Percentiles rank a stretch among this genome's conserved stretches.
phyloP scores from a whole-genome alignment of 2,329 filamentous ascomycete genomes.

The Hirsutella thompsonii region DNA sequence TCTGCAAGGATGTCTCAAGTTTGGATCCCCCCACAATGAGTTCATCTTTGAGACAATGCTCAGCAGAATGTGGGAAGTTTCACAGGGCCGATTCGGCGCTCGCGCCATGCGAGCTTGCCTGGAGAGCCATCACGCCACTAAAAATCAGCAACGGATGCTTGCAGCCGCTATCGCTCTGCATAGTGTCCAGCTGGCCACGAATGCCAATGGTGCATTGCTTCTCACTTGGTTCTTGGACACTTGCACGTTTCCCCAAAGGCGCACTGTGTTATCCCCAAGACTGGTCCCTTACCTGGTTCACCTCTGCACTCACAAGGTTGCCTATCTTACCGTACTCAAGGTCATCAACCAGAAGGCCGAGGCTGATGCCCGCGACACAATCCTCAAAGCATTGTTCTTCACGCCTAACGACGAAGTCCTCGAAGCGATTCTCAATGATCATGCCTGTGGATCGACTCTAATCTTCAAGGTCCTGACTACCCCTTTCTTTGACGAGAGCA shows the following conservation, averaged over 20 bases:
- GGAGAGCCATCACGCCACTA: constrained; percentile 88
- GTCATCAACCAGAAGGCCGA: constrained; percentile 97
- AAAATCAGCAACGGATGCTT: constrained; percentile 90
- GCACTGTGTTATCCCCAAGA: constrained; percentile 81
- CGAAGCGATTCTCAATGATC: constrained; percentile 83
- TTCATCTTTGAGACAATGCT: constrained; percentile 99
- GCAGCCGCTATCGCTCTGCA: constrained; percentile 92
- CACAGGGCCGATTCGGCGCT: constrained; percentile 87
- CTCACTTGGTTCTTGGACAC: constrained; percentile 98
- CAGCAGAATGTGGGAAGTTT: constrained; percentile 81
- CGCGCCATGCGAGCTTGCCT: constrained; percentile 93
- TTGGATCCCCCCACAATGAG: constrained; percentile 77
- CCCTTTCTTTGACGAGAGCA: constrained; percentile 89
- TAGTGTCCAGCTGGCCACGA: constrained; percentile 91
- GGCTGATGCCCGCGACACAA: constrained; percentile 77
- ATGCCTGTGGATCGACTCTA: constrained; percentile 81
- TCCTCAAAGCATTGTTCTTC: constrained; percentile 87
- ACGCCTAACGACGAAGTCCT: constrained; percentile 74
- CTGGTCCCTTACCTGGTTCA: constrained; percentile 89
- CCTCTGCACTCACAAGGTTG: constrained; percentile 96
- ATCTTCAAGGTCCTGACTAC: constrained; percentile 99
- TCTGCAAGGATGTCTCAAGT: constrained; percentile 89
- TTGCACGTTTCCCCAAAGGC: constrained; percentile 85
- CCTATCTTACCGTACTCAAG: constrained; percentile 92
- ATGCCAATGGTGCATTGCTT: constrained; percentile 85